Conservation (phyloP, 805 yeast genomes). For the Wickerhamomyces sydowiorum region DNA sequence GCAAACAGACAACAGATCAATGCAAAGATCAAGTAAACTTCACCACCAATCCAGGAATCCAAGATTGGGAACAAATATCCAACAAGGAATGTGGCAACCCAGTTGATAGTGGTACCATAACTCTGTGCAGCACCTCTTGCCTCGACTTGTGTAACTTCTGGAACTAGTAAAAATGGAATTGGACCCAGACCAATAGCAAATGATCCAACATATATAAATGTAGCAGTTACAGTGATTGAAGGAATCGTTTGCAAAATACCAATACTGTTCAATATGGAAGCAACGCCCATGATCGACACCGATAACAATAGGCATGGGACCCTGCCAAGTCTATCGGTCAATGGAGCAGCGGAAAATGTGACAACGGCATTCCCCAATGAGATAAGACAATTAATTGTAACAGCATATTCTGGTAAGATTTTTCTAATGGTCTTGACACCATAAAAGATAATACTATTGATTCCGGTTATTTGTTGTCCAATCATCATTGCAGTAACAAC, state of each 20-base stretch:
- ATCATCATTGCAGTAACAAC: slow-evolving; percentile 69
- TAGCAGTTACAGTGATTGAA: slow-evolving; percentile 50
- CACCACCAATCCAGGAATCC: slow-evolving; percentile 64
- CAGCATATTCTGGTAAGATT: slow-evolving; percentile 66
- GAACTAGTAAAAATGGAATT: slow-evolving; percentile 82
- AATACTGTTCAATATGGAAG: slow-evolving; percentile 56
- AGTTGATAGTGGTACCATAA: slow-evolving; percentile 85
- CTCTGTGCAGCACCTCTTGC: slow-evolving; percentile 88
- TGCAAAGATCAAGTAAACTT: slow-evolving; percentile 71
- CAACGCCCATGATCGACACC: slow-evolving; percentile 59
- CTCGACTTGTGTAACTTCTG: slow-evolving; percentile 80
- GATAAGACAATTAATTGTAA: slow-evolving; percentile 67
- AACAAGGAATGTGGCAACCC: slow-evolving; percentile 82
- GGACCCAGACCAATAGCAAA: slow-evolving; percentile 96
- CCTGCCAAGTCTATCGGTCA: slow-evolving; percentile 75
- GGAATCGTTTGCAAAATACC: slow-evolving; percentile 53
- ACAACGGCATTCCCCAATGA: slow-evolving; percentile 70
- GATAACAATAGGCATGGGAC: slow-evolving; percentile 66
- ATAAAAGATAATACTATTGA: slow-evolving; percentile 87
- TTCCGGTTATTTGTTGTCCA: slow-evolving; percentile 90
- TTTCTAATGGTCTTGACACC: slow-evolving; percentile 82
- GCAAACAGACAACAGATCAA: slow-evolving; percentile 45
- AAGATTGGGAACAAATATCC: slow-evolving; percentile 79
- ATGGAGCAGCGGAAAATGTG: slow-evolving; percentile 67
- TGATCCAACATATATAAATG: slow-evolving; percentile 69